Percentiles rank a stretch among this genome's conserved stretches.
Evolutionary conservation across 345 rosid species (phyloP).

Genomic region (Heritiera littoralis): DNA sequence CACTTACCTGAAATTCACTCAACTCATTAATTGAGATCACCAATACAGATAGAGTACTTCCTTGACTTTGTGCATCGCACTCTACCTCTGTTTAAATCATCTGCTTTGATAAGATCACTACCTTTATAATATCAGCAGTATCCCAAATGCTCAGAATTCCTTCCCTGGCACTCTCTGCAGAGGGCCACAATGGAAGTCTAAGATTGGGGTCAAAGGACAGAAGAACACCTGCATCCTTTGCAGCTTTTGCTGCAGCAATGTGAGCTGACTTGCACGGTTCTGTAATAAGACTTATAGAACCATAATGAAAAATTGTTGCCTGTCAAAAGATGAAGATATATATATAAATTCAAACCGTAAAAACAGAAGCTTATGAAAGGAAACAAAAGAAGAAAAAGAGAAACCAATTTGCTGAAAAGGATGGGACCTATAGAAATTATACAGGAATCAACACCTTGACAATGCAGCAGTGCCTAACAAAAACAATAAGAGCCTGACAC

Average conservation of each 20-base stretch:
- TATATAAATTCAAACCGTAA: background rate
- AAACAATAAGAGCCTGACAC: background rate
- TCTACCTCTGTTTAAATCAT: slow-evolving; percentile 2
- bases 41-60: background rate
- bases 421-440: slow-evolving; percentile 3
- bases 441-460: background rate
- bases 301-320: slow-evolving; percentile 94
- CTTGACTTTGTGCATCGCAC: background rate
- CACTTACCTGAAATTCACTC: slow-evolving; percentile 61
- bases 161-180: slow-evolving; percentile 78
- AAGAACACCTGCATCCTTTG: slow-evolving; percentile 87
- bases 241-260: slow-evolving; percentile 87
- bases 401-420: background rate
- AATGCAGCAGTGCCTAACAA: background rate
- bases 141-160: slow-evolving; percentile 91
- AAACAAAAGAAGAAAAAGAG: background rate
- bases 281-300: slow-evolving; percentile 96
- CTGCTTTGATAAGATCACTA: slow-evolving; percentile 16
- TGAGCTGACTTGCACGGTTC: slow-evolving; percentile 97
- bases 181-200: slow-evolving; percentile 95
- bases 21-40: slow-evolving; percentile 10
- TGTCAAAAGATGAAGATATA: slow-evolving; percentile 31
- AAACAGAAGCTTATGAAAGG: background rate
- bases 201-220: slow-evolving; percentile 91
- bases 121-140: slow-evolving; percentile 85